phyloP scores from a whole-genome alignment of 225 moss, liverwort and hornwort genomes.

The Sphagnum tenellum region DNA sequence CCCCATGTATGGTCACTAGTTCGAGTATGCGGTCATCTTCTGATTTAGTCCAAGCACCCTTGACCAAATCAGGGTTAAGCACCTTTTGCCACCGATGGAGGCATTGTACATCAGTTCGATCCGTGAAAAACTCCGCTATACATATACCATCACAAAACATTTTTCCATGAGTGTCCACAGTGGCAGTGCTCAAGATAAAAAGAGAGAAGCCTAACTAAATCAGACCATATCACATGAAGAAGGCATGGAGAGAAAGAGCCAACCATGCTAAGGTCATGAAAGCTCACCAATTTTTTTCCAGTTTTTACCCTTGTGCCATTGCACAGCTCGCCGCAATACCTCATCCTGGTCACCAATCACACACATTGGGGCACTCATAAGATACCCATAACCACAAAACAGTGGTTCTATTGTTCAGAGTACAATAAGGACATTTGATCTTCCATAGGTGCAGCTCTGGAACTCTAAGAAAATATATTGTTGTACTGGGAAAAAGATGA shows the following conservation, averaged over 20 bases:
- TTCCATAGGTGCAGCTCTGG: no score
- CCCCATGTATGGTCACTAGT: conserved; percentile 80
- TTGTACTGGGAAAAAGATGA: no score
- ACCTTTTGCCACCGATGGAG: conserved; percentile 92
- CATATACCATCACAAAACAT: not conserved
- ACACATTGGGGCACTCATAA: no score
- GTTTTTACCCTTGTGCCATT: conserved; percentile 95
- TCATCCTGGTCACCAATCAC: conserved; percentile 50
- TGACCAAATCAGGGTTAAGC: conserved; percentile 79
- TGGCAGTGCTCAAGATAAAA: no score
- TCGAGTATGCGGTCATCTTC: conserved; percentile 98
- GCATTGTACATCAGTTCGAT: conserved; percentile 83
- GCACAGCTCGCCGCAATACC: conserved; percentile 80
- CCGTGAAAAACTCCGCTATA: conserved; percentile 91
- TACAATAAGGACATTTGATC: no score
- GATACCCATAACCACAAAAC: no score
- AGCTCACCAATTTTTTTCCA: conserved; percentile 98
- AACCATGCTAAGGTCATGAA: not conserved
- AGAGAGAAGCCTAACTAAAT: no score
- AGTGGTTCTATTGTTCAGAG: no score
- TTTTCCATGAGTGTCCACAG: no score
- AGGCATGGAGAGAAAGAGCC: no score
- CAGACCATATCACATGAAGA: no score
- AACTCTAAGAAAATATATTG: no score
- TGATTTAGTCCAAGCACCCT: conserved; percentile 93